Evolutionary conservation across 1,139 yeast species (phyloP).

Genomic region (Yamadazyma taylorii): DNA sequence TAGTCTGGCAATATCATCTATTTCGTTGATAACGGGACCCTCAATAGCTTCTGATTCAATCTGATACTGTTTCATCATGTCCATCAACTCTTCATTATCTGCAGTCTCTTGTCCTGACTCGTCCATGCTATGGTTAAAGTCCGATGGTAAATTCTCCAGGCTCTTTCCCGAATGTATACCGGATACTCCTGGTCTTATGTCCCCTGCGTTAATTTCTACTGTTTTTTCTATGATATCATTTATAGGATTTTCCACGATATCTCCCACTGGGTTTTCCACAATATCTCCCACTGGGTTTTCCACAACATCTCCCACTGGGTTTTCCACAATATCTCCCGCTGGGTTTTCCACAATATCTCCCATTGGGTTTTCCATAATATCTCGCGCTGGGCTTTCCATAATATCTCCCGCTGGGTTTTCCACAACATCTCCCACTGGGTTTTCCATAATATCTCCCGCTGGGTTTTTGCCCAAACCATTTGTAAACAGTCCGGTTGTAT

Average conservation of each 20-base stretch:
- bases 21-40: constrained; percentile 56
- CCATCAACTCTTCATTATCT: constrained; percentile 8
- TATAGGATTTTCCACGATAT: constrained; percentile 4
- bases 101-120: background rate
- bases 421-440: constrained; percentile 5
- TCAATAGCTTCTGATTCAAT: constrained; percentile 55
- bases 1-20: constrained; percentile 55
- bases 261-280: constrained; percentile 2
- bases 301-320: constrained; percentile 8
- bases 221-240: background rate
- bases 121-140: background rate
- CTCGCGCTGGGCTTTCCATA: constrained; percentile 10
- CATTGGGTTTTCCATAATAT: constrained; percentile 9
- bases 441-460: constrained; percentile 13
- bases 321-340: constrained; percentile 9
- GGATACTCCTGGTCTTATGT: background rate
- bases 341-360: constrained; percentile 13
- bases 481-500: background rate
- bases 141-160: background rate
- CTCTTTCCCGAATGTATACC: background rate
- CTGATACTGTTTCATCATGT: constrained; percentile 16
- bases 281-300: constrained; percentile 3
- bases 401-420: constrained; percentile 12
- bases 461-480: background rate
- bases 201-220: background rate